Conservation (phyloP, 306 rosid species). For the Argentina anserina region DNA sequence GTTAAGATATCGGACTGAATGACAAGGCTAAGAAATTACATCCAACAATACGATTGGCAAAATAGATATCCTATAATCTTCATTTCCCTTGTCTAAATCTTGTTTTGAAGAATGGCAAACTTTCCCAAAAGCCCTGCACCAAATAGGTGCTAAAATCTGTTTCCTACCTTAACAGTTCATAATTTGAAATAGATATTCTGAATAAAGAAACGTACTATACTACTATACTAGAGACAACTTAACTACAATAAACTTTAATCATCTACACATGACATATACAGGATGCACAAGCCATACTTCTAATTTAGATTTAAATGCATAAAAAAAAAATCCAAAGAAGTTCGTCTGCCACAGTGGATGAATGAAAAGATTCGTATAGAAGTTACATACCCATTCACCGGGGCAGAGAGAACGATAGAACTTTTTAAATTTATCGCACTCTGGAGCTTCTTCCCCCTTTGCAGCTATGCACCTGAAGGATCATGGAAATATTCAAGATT, state of each 20-base stretch:
- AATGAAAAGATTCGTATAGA: not conserved
- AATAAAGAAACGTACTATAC: not conserved
- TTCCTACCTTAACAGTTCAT: not conserved
- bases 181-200: not conserved
- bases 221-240: not conserved
- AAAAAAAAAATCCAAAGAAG: not conserved
- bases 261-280: not conserved
- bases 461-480: slow-evolving; percentile 69
- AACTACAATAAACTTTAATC: not conserved
- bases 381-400: slow-evolving; percentile 88
- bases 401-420: slow-evolving; percentile 95
- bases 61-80: too few species aligned
- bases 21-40: not conserved
- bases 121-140: not conserved
- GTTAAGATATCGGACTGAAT: not conserved
- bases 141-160: not conserved
- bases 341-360: not conserved
- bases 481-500: slow-evolving; percentile 10
- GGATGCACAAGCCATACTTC: not conserved
- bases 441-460: slow-evolving; percentile 86
- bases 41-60: not conserved
- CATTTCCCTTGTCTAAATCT: too few species aligned
- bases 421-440: slow-evolving; percentile 83
- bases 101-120: too few species aligned
- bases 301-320: not conserved